phyloP scores from a whole-genome alignment of 208 protist species.

The Leishmania martiniquensis region DNA sequence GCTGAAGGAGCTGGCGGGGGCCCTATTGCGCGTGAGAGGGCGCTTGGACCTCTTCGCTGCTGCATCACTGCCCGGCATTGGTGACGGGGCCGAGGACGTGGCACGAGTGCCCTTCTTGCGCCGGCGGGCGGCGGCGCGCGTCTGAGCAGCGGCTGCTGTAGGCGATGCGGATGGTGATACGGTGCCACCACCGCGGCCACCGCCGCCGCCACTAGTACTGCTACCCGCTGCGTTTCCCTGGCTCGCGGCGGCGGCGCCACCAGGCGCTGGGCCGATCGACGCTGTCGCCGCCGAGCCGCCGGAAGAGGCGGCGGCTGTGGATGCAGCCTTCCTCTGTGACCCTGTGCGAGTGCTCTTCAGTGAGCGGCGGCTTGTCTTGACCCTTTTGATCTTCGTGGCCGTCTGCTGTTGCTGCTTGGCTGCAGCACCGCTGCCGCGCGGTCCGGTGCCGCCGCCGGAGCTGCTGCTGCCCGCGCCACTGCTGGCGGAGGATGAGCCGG shows the following conservation, averaged over 20 bases:
- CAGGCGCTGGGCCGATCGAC: background rate
- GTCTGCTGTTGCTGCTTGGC: slow-evolving; percentile 11
- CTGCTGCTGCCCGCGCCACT: background rate
- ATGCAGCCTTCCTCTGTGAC: background rate
- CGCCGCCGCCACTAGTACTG: background rate
- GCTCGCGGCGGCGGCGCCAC: slow-evolving; percentile 1
- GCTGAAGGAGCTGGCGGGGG: background rate
- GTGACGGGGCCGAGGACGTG: background rate
- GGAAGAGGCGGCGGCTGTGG: background rate
- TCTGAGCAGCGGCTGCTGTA: slow-evolving; percentile 4
- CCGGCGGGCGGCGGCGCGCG: slow-evolving; percentile 6
- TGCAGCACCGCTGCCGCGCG: background rate
- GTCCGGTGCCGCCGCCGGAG: background rate
- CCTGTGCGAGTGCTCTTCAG: slow-evolving; percentile 25
- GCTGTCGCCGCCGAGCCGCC: background rate
- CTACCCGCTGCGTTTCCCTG: background rate
- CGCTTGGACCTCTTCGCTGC: background rate
- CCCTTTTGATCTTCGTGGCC: slow-evolving; percentile 19
- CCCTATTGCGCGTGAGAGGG: background rate
- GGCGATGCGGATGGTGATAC: no score
- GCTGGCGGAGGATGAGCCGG: background rate
- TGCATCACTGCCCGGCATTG: slow-evolving; percentile 1
- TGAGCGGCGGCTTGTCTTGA: slow-evolving; percentile 4
- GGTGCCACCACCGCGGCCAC: background rate
- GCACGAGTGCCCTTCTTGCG: slow-evolving; percentile 15